phyloP scores from a whole-genome alignment of 2,329 filamentous ascomycete genomes.

The Cladophialophora chaetospira region DNA sequence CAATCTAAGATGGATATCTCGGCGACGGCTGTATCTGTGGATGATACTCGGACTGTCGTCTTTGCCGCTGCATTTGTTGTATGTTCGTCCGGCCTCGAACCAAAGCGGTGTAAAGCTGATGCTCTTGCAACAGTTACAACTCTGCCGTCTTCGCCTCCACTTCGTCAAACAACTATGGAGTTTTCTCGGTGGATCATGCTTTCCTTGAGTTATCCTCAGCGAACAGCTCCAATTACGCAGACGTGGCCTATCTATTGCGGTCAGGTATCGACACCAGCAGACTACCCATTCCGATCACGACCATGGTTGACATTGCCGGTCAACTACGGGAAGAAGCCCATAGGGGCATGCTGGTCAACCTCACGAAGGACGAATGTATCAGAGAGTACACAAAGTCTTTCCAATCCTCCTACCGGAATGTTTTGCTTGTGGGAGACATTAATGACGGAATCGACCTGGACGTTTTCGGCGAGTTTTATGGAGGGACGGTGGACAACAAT shows the following conservation, averaged over 20 bases:
- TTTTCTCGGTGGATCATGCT: background rate
- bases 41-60: background rate
- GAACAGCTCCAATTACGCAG: background rate
- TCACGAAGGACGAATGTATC: background rate
- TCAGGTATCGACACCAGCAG: background rate
- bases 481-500: too few relatives aligned
- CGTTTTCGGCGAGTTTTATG: background rate
- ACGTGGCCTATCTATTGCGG: constrained; percentile 1
- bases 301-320: background rate
- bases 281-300: background rate
- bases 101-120: too few relatives aligned
- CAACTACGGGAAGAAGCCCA: background rate
- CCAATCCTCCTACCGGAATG: background rate
- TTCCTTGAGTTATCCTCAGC: background rate
- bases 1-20: background rate
- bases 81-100: background rate
- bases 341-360: background rate
- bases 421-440: background rate
- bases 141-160: constrained; percentile 1
- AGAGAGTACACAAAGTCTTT: constrained; percentile 1
- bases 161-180: constrained; percentile 1
- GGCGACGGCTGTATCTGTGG: background rate
- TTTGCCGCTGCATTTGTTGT: background rate
- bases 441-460: background rate
- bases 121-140: constrained; percentile 1